Base-by-base conservation (phyloP, 768 basidiomycete species). In the Lentinula aciculospora region DNA sequence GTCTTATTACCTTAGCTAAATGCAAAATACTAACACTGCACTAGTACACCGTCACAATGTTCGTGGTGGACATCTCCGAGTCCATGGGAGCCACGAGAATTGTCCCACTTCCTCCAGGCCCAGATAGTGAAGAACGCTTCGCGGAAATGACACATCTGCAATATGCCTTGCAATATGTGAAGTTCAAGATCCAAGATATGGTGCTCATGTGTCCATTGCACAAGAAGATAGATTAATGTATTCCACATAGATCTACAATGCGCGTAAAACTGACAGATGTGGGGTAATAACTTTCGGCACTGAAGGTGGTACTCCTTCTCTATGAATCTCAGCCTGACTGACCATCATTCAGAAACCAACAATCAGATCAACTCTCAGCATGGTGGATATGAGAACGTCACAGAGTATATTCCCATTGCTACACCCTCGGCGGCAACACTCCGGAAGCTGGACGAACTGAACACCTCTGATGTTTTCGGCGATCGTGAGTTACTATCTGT, bases 151-250 rank as follows among this genome's bases (percentile, higher is more conserved):
- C 89, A 6, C 88, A 92, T 67, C 77, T 98, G 28, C 83, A 91
- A 64, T 88, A 89, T 81, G 79, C 82, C 1, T 77, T 96, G 45
- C 89, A 93, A 66, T 97, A 87, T 66, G 90, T 92, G 15, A 92
- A 91, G 68, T 80, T 93, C 62, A 94, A 94, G 70, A 81, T 95
- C 32, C 92, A 96, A 67, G 90, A 95, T 60, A 94, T 96, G 88
- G 92, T 91, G 55, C 9, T 69, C 66, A 15, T 27, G n/a, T 29
- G 40, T 17, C n/a, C 15, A 40, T 29, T 36, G 6, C 17, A 4
- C 57, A 15, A 19, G 12, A 23, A 51, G 19, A 44, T 15, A 12
- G 17, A 29, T 3, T 42, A 23, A 13, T 4, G 15, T 37, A 21
- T 17, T 54, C 50, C 45, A 53, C 40, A 47, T 61, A 98, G 95